Percentiles rank a stretch among this genome's conserved stretches.
Evolutionary conservation across 192 early-diverging fungal genomes (phyloP).

Genomic region (Linnemannia hyalina): DNA sequence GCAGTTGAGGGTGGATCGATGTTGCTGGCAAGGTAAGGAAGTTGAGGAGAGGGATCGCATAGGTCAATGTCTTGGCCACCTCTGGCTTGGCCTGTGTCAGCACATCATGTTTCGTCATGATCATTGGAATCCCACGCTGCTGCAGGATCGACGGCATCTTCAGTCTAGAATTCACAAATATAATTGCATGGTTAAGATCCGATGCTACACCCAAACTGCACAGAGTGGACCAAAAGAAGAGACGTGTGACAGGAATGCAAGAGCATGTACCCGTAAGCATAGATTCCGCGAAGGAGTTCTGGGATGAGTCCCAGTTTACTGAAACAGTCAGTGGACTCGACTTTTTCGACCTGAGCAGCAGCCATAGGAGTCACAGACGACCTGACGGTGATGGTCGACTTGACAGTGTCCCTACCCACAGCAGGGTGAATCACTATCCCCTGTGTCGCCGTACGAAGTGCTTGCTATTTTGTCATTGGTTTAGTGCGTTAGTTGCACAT

Average conservation of each 20-base stretch:
- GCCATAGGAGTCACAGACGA: slow-evolving; percentile 22
- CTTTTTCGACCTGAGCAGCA: slow-evolving; percentile 33
- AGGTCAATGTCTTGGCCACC: slow-evolving; percentile 51
- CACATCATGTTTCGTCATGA: slow-evolving; percentile 50
- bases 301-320: slow-evolving; percentile 43
- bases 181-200: background rate
- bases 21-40: slow-evolving; percentile 47
- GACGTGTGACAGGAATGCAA: background rate
- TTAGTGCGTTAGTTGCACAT: background rate
- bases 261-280: slow-evolving; percentile 42
- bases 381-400: slow-evolving; percentile 31
- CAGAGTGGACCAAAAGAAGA: background rate
- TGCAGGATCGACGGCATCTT: slow-evolving; percentile 54
- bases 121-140: slow-evolving; percentile 55
- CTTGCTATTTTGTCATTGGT: slow-evolving; percentile 2
- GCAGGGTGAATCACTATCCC: slow-evolving; percentile 20
- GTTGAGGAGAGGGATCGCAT: slow-evolving; percentile 43
- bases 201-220: background rate
- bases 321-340: slow-evolving; percentile 44
- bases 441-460: slow-evolving; percentile 34
- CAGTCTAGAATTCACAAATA: slow-evolving; percentile 4
- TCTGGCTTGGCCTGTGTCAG: slow-evolving; percentile 51
- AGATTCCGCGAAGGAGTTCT: slow-evolving; percentile 49
- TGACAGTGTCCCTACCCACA: slow-evolving; percentile 31
- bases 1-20: slow-evolving; percentile 47